A percentile compares a stretch with the other conserved stretches of the same genome.
These are phyloP conservation scores for Glaciozyma martinii DNA, from an alignment of 768 basidiomycete genomes.

Conservation along the genomic window DNA sequence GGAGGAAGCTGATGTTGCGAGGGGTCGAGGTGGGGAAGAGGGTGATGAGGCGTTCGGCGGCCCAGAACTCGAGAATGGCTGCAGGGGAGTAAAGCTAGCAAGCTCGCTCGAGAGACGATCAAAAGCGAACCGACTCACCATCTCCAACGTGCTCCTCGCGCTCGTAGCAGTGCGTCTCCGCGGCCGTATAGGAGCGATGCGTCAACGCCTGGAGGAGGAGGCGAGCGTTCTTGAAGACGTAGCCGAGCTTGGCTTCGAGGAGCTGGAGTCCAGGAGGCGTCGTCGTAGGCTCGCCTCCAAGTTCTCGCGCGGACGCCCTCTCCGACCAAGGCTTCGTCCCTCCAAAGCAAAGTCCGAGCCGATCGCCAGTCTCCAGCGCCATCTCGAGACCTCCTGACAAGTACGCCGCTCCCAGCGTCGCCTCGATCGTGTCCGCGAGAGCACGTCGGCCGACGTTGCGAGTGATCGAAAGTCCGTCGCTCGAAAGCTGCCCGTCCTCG, in stretches of 20 bases:
- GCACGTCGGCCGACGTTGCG: conserved; percentile 58
- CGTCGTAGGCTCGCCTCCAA: conserved; percentile 42
- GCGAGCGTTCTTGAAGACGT: conserved; percentile 57
- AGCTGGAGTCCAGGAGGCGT: not conserved
- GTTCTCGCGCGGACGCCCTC: conserved; percentile 44
- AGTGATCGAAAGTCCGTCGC: conserved; percentile 33
- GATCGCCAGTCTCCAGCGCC: conserved; percentile 57
- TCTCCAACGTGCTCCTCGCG: conserved; percentile 72
- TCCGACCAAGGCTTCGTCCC: conserved; percentile 59
- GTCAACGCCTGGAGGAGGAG: conserved; percentile 66
- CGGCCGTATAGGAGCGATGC: conserved; percentile 62
- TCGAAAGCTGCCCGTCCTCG: conserved; percentile 27
- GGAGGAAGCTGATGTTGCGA: conserved; percentile 54
- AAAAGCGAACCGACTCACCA: conserved; percentile 47
- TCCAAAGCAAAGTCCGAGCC: conserved; percentile 64
- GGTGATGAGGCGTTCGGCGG: conserved; percentile 43
- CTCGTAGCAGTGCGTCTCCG: conserved; percentile 61
- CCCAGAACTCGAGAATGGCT: conserved; percentile 64
- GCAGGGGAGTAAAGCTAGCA: conserved; percentile 43
- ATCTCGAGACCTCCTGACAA: conserved; percentile 60
- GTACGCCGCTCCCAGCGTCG: conserved; percentile 68
- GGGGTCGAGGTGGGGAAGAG: conserved; percentile 61
- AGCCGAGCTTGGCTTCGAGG: conserved; percentile 60
- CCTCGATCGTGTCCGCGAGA: conserved; percentile 82
- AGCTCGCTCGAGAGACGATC: not conserved